phyloP scores from a whole-genome alignment of 139 green algal species.

The Dunaliella primolecta region DNA sequence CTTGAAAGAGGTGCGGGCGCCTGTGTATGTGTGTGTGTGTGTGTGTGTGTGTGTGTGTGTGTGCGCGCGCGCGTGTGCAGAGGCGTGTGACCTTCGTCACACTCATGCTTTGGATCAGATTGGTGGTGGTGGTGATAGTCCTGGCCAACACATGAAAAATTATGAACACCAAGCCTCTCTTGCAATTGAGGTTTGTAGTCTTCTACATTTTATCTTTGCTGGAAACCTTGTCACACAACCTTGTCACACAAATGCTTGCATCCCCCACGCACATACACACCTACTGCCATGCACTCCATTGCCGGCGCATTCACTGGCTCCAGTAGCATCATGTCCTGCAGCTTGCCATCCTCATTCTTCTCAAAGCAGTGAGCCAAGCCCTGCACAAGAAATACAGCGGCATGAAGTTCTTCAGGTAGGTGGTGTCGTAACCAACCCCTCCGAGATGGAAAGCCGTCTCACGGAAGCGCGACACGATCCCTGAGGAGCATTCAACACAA shows the following conservation, averaged over 20 bases:
- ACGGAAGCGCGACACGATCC: background rate
- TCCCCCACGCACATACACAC: no score
- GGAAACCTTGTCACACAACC: no score
- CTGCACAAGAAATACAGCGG: background rate
- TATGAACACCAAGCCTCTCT: no score
- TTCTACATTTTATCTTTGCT: no score
- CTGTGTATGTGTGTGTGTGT: constrained; percentile 24
- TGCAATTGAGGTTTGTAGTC: no score
- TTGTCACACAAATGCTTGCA: no score
- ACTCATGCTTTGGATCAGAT: no score
- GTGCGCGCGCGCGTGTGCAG: background rate
- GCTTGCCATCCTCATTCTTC: constrained; percentile 67
- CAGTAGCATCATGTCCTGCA: constrained; percentile 72
- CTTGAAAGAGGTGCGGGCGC: constrained; percentile 77
- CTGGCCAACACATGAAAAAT: no score
- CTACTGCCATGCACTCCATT: constrained; percentile 82
- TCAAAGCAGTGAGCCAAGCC: constrained; percentile 86
- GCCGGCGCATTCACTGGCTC: constrained; percentile 79
- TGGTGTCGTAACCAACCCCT: background rate
- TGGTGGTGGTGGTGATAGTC: no score
- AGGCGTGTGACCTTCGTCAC: no score
- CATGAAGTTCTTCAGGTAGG: background rate
- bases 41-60: background rate
- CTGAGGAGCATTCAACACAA: background rate
- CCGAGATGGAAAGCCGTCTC: background rate